Conservation (phyloP, 2,329 filamentous ascomycete genomes). For the Nemania sp. region DNA sequence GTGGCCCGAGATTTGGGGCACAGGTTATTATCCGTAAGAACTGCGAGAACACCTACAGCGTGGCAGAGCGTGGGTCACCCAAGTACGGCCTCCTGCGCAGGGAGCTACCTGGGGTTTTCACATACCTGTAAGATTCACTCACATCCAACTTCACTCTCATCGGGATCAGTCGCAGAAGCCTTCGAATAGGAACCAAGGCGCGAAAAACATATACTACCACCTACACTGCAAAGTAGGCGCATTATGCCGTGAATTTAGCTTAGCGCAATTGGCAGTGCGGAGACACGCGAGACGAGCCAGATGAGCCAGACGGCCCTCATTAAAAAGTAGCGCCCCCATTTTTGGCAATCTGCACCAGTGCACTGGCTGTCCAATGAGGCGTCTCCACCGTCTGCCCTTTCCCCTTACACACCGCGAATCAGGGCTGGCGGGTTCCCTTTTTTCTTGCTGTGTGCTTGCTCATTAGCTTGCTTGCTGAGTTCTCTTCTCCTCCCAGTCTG, state of each 20-base stretch:
- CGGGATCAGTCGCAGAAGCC: slow-evolving; percentile 3
- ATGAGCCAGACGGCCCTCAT: slow-evolving; percentile 40
- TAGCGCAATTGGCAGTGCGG: slow-evolving; percentile 13
- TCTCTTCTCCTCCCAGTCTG: background rate
- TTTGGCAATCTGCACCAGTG: slow-evolving; percentile 43
- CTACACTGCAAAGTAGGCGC: no score
- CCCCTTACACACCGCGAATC: slow-evolving; percentile 25
- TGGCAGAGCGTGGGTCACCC: no score
- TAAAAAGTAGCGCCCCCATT: slow-evolving; percentile 46
- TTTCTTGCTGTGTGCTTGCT: background rate
- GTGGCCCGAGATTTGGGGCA: slow-evolving; percentile 9
- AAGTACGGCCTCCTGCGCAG: no score
- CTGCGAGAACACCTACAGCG: no score
- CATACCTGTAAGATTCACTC: slow-evolving; percentile 1
- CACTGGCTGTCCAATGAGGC: slow-evolving; percentile 35
- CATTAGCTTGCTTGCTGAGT: background rate
- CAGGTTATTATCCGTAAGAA: no score
- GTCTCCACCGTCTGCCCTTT: slow-evolving; percentile 30
- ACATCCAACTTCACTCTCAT: background rate
- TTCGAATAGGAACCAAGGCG: slow-evolving; percentile 13
- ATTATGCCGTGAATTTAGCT: slow-evolving; percentile 5
- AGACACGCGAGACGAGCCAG: slow-evolving; percentile 2
- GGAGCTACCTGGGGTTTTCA: no score
- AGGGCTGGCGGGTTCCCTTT: slow-evolving; percentile 29
- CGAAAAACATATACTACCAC: background rate